phyloP scores from a whole-genome alignment of 2,329 filamentous ascomycete species.

The Escovopsis sp. region DNA sequence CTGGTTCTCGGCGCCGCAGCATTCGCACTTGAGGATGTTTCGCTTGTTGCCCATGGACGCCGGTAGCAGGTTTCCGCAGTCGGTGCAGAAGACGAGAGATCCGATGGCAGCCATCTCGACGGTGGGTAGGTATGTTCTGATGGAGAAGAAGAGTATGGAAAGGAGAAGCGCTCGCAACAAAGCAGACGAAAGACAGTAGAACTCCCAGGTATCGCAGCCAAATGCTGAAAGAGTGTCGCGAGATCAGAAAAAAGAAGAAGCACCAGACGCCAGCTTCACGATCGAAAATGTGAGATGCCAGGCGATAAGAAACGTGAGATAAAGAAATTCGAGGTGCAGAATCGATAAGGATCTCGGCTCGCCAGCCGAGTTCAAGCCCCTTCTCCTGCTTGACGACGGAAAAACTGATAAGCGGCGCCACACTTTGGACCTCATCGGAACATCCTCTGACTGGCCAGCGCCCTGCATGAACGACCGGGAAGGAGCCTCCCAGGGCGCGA shows the following conservation, averaged over 20 bases:
- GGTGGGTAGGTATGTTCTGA: no score
- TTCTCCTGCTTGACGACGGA: slow-evolving; percentile 14
- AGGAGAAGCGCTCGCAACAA: background rate
- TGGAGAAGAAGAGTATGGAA: no score
- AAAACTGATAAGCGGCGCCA: slow-evolving; percentile 14
- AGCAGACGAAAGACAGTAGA: background rate
- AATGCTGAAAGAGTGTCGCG: no score
- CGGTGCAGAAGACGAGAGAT: slow-evolving; percentile 80
- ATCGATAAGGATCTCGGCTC: slow-evolving; percentile 3
- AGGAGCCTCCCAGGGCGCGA: slow-evolving; percentile 1
- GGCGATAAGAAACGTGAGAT: background rate
- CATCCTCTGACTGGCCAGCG: slow-evolving; percentile 6
- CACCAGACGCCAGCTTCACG: no score
- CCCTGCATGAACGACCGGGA: slow-evolving; percentile 2
- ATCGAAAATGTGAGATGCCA: slow-evolving; percentile 10
- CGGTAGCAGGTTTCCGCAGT: slow-evolving; percentile 82
- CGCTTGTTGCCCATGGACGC: slow-evolving; percentile 62
- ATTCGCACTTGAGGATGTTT: slow-evolving; percentile 64
- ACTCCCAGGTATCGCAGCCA: background rate
- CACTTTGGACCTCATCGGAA: slow-evolving; percentile 13
- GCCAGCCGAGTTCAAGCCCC: no score
- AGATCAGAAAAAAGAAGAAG: no score
- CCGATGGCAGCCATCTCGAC: slow-evolving; percentile 68
- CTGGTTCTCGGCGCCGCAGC: slow-evolving; percentile 74
- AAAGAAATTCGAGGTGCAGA: background rate